Conservation (phyloP, 306 rosid species). For the Delonix regia region DNA sequence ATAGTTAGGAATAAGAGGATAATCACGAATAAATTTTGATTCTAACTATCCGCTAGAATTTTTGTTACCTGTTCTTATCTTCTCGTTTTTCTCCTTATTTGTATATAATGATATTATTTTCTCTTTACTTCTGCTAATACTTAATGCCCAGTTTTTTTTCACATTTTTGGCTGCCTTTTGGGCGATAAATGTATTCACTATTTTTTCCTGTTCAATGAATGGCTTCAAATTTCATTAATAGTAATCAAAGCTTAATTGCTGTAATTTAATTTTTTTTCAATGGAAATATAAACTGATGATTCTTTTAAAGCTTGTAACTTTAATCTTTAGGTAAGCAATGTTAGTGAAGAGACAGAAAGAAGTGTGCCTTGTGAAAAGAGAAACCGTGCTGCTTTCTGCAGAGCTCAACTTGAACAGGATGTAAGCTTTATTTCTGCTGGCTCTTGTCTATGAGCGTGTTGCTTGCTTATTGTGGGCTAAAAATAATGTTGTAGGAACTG, state of each 20-base stretch:
- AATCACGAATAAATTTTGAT: not conserved
- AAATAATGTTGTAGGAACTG: not conserved
- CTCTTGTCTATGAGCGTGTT: not conserved
- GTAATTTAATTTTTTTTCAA: not conserved
- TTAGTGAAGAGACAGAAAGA: conserved; percentile 32
- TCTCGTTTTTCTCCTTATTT: not conserved
- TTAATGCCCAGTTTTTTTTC: not conserved
- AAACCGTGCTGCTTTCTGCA: conserved; percentile 42
- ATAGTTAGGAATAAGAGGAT: not conserved
- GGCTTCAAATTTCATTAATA: not conserved
- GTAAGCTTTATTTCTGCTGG: conserved; percentile 49
- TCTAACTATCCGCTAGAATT: not conserved
- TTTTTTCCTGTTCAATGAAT: not conserved
- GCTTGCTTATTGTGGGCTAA: not conserved
- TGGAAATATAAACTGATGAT: conserved; percentile 10
- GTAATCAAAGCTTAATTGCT: not conserved
- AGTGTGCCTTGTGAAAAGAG: conserved; percentile 39
- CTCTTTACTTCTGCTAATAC: not conserved
- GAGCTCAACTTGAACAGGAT: conserved; percentile 74
- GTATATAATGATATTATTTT: not conserved
- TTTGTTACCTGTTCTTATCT: not conserved
- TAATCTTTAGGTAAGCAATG: conserved; percentile 47
- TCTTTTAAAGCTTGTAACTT: conserved; percentile 11
- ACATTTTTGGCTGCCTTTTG: not conserved
- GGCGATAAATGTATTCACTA: not conserved